Evolutionary conservation across 2,329 filamentous ascomycete genomes (phyloP).

Genomic region (Neoascochyta sp.): DNA sequence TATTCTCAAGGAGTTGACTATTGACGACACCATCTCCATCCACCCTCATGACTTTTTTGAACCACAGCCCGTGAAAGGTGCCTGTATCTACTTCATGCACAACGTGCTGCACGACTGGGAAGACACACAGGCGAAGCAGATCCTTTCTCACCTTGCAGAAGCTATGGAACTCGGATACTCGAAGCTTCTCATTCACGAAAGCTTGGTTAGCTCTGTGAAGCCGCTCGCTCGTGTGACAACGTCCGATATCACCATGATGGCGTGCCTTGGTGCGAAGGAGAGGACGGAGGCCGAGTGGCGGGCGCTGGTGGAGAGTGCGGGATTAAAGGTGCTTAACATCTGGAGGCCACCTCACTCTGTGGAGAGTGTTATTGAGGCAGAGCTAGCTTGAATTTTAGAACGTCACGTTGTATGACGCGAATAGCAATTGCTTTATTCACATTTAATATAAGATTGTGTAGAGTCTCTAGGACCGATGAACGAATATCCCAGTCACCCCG

Average conservation of each 20-base stretch:
- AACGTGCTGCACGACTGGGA: slow-evolving; percentile 43
- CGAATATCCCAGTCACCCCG: slow-evolving; percentile 2
- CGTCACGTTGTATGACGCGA: slow-evolving; percentile 1
- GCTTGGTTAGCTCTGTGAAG: slow-evolving; percentile 35
- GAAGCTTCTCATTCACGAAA: slow-evolving; percentile 44
- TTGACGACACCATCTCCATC: slow-evolving; percentile 14
- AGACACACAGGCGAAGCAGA: slow-evolving; percentile 32
- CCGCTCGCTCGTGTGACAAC: slow-evolving; percentile 25
- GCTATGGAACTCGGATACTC: slow-evolving; percentile 38
- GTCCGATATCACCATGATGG: slow-evolving; percentile 42
- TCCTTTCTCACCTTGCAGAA: slow-evolving; percentile 37
- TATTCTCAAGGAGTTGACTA: slow-evolving; percentile 8
- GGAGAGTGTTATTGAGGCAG: slow-evolving; percentile 9
- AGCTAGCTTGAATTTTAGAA: slow-evolving; percentile 5
- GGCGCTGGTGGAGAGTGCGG: slow-evolving; percentile 15
- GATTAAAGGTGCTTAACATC: slow-evolving; percentile 8
- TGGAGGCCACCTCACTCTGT: slow-evolving; percentile 9
- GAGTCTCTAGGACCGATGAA: slow-evolving; percentile 2
- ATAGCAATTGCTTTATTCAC: slow-evolving; percentile 2
- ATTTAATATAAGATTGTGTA: slow-evolving; percentile 4
- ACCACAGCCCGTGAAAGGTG: slow-evolving; percentile 32
- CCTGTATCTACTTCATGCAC: slow-evolving; percentile 41
- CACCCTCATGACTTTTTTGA: slow-evolving; percentile 26
- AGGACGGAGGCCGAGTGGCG: slow-evolving; percentile 39
- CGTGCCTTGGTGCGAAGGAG: slow-evolving; percentile 35